phyloP scores from a whole-genome alignment of 331 rosid genomes.

The Pyracantha coccinea region DNA sequence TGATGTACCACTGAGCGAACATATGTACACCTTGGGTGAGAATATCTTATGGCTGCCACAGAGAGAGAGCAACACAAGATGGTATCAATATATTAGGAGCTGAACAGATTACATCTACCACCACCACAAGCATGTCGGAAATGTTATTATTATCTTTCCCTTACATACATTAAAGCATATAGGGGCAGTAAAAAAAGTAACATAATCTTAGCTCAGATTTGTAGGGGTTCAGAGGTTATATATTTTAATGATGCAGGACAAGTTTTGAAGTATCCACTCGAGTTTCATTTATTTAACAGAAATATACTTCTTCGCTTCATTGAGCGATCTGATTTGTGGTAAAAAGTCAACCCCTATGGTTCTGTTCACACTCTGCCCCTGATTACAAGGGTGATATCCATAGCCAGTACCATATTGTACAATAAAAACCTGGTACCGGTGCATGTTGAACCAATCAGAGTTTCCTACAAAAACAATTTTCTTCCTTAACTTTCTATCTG shows the following conservation, averaged over 20 bases:
- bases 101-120: background rate
- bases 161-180: background rate
- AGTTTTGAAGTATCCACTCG: background rate
- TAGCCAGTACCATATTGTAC: background rate
- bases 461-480: background rate
- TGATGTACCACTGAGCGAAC: slow-evolving; percentile 2
- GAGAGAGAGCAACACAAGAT: background rate
- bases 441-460: background rate
- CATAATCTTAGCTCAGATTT: background rate
- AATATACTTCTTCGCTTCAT: background rate
- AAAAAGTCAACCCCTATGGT: background rate
- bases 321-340: background rate
- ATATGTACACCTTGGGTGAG: background rate
- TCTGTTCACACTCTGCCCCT: background rate
- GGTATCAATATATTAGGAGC: background rate
- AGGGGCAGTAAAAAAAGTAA: background rate
- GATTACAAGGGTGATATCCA: background rate
- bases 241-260: background rate
- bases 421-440: background rate
- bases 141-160: background rate
- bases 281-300: background rate
- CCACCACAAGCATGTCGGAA: background rate
- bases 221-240: background rate
- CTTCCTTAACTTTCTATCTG: background rate
- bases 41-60: background rate